Percentiles rank a stretch among this genome's conserved stretches.
Conservation (phyloP, 2,329 filamentous ascomycete species). For the Pseudovirgaria hyperparasitica region DNA sequence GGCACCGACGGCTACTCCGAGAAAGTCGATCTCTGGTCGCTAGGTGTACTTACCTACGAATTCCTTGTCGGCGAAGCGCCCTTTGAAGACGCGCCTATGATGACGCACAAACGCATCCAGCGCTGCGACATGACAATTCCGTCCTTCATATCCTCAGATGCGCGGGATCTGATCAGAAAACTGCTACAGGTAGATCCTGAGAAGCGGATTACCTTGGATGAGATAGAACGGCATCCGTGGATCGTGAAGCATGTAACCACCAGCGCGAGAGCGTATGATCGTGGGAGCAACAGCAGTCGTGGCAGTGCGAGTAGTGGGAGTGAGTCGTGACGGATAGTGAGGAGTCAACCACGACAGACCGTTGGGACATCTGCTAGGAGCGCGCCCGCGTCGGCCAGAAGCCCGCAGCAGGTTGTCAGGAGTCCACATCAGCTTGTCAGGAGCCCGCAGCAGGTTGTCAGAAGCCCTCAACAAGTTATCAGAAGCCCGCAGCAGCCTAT, state of each 20-base stretch:
- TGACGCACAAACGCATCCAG: slow-evolving; percentile 85
- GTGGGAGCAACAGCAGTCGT: too few species aligned
- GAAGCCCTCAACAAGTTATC: too few species aligned
- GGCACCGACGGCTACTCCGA: slow-evolving; percentile 84
- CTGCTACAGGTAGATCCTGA: slow-evolving; percentile 57
- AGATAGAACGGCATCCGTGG: slow-evolving; percentile 86
- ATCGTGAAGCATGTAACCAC: slow-evolving; percentile 82
- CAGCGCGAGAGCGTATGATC: slow-evolving; percentile 20
- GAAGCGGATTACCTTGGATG: slow-evolving; percentile 80
- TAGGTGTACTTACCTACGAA: slow-evolving; percentile 92
- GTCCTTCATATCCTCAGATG: slow-evolving; percentile 79
- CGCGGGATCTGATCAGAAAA: slow-evolving; percentile 62
- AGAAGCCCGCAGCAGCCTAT: too few species aligned
- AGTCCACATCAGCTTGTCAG: too few species aligned
- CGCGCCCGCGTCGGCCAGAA: too few species aligned
- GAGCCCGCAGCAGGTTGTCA: too few species aligned
- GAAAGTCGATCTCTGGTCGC: slow-evolving; percentile 92
- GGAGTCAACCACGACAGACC: too few species aligned
- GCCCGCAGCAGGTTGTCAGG: too few species aligned
- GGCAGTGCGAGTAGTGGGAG: too few species aligned
- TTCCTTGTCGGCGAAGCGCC: slow-evolving; percentile 93
- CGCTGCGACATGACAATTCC: slow-evolving; percentile 88
- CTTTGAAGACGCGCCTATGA: slow-evolving; percentile 88
- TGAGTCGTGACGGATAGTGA: too few species aligned
- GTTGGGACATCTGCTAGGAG: too few species aligned